Evolutionary conservation across 2,329 filamentous ascomycete species (phyloP), one percentile per base, ranked within the genome.

Genomic region (Phialophora macrospora): DNA sequence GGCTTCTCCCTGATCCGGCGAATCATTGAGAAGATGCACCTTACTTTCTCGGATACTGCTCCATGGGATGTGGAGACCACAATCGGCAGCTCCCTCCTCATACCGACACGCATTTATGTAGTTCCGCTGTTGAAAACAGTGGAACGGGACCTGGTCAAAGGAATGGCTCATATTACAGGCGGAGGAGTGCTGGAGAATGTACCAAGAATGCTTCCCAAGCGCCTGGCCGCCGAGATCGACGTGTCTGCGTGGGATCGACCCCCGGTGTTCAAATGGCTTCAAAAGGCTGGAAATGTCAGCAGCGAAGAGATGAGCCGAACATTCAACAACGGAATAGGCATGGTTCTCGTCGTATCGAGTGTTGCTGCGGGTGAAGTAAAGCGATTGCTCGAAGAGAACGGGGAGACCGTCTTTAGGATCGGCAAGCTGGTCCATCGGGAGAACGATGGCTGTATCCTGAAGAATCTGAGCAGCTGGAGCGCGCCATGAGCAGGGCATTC

Each of bases 1-100:
- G 95, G 95, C 56, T 99, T 96, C 83, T 97, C 93, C 0, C 88
- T 99, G n/a, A 90, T 98, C 38, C 90, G 95, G 68, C 91, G 92
- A 75, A 93, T 98, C 73, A 84, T 98, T 69, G 87, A 92, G 72
- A 84, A 85, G 65, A 86, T 89, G 41, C 87, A 88, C 3, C 82
- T 98, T 4, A 80, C 80, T 51, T 97, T 93, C 80, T 82, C 85
- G 12, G 88, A 90, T 71, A 76, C 84, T 1, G 89, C 90, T 1
- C 95, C 95, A 1, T 99, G 95, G 93, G 83, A 89, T 67, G 73
- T 77, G 46, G 71, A 75, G 26, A 67, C 72, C 57, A 76, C 78
- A 9, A 74, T 96, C 26, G 95, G 95, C 68, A 84, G 88, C 59
- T 90, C 88, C 70, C 86, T 99, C 41, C 85, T 99, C 65, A 93